These are phyloP conservation scores for Cordyceps tenuipes DNA, from an alignment of 2,329 filamentous ascomycete genomes.

Conservation along the genomic window DNA sequence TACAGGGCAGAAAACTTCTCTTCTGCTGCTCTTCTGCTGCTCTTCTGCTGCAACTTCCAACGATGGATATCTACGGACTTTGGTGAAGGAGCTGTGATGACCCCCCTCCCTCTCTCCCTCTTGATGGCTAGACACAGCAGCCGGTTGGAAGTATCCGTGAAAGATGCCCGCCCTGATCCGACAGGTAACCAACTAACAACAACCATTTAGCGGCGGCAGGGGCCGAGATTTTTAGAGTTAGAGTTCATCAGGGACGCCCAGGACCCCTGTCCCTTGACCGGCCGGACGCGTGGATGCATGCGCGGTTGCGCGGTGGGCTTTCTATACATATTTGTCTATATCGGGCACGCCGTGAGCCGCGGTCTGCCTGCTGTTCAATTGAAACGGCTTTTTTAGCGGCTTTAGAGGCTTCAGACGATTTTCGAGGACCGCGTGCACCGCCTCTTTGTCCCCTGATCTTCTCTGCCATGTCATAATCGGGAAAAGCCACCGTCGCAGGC, in stretches of 20 bases:
- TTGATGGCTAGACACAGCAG: not conserved
- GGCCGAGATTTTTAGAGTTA: not conserved
- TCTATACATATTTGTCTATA: too few relatives aligned
- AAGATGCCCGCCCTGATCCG: constrained; percentile 1
- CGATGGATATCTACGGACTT: too few relatives aligned
- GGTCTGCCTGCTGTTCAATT: not conserved
- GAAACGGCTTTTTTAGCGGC: too few relatives aligned
- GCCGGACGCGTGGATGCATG: not conserved
- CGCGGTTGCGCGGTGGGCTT: not conserved
- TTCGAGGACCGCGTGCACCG: not conserved
- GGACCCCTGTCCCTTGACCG: not conserved
- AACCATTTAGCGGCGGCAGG: not conserved
- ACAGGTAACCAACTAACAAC: not conserved
- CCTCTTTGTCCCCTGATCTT: not conserved
- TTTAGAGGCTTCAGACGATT: not conserved
- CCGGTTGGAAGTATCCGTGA: not conserved
- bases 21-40: not conserved
- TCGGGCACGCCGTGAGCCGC: not conserved
- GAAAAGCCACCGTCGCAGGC: not conserved
- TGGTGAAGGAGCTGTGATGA: not conserved
- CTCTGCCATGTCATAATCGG: not conserved
- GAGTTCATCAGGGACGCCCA: not conserved
- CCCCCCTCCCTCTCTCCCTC: not conserved
- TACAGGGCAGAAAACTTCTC: too few relatives aligned
- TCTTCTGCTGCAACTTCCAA: not conserved